Evolutionary conservation across 192 early-diverging fungal genomes (phyloP), one percentile per base, ranked within the genome.

Genomic region (Lobosporangium transversale): DNA sequence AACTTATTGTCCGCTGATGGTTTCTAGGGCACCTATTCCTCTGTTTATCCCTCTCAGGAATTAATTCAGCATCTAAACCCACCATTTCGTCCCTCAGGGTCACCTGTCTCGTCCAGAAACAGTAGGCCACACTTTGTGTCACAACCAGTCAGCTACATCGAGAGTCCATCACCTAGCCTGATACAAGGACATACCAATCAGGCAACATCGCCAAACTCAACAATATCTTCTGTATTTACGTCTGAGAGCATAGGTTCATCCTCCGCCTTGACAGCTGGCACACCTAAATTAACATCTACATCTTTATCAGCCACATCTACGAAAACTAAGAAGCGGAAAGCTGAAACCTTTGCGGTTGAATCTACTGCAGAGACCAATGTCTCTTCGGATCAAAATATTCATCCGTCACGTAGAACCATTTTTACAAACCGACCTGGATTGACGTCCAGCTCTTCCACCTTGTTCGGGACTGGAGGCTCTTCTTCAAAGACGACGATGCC

Each of bases 21-120:
- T 1, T 2, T 18, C 42, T 62, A 76, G 73, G 73, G 65, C 18
- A 58, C 65, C 15, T 67, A 67, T 21, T 67, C 65, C 7, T 51
- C 73, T 24, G 65, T 67, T 0, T 76, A 60, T 47, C 73, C 73
- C 1, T 67, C 73, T 2, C 23, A 30, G 20, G 73, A 76, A 17
- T 20, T 62, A n/a, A 29, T 76, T 10, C 33, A 44, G 14, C 30
- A 62, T 29, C 31, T 76, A 53, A 59, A 55, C 12, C 63, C 73
- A 23, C 64, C 58, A 6, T 23, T 53, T 17, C 37, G 27, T 8
- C 15, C 62, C 11, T 29, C 60, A 1, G 35, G 36, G 0, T 62
- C 48, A 17, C 35, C 60, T 42, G 23, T 42, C 9, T 42, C 35
- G n/a, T 36, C 48, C 1, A 45, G 60, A 24, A 21, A 42, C 17